Evolutionary conservation across 306 rosid genomes (phyloP).

Genomic region (Citrullus amarus): DNA sequence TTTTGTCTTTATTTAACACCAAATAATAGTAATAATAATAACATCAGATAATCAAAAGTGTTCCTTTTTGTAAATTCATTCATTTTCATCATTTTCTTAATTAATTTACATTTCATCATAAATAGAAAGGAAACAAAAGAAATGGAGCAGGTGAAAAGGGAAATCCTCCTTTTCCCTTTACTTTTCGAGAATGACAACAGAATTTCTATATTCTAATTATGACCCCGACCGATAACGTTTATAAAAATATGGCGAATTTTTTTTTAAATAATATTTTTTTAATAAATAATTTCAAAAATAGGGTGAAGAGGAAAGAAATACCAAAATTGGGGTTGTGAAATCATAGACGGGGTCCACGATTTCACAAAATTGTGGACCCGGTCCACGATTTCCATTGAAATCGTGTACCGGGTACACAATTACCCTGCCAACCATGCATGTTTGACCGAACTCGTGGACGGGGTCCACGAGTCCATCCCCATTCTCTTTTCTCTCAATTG

Average conservation of each 20-base stretch:
- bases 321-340: too few relatives aligned
- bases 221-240: not conserved
- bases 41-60: not conserved
- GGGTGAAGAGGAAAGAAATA: too few relatives aligned
- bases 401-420: too few relatives aligned
- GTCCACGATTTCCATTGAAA: too few relatives aligned
- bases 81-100: not conserved
- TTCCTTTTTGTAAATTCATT: not conserved
- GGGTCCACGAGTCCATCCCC: too few relatives aligned
- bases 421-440: too few relatives aligned
- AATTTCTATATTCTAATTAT: not conserved
- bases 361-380: too few relatives aligned
- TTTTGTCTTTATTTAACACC: not conserved
- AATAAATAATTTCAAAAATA: too few relatives aligned
- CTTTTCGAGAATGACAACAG: not conserved
- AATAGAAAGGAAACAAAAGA: not conserved
- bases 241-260: not conserved
- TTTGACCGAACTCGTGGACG: too few relatives aligned
- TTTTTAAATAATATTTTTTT: too few relatives aligned
- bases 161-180: not conserved
- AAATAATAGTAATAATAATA: not conserved
- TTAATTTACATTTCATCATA: not conserved
- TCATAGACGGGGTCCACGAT: too few relatives aligned
- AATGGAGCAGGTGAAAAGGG: slow-evolving; percentile 1
- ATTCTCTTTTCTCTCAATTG: too few relatives aligned